Percentiles rank a stretch among this genome's conserved stretches.
These are phyloP conservation scores for Annulohypoxylon truncatum DNA, from an alignment of 2,329 filamentous ascomycete genomes.

Conservation along the genomic window DNA sequence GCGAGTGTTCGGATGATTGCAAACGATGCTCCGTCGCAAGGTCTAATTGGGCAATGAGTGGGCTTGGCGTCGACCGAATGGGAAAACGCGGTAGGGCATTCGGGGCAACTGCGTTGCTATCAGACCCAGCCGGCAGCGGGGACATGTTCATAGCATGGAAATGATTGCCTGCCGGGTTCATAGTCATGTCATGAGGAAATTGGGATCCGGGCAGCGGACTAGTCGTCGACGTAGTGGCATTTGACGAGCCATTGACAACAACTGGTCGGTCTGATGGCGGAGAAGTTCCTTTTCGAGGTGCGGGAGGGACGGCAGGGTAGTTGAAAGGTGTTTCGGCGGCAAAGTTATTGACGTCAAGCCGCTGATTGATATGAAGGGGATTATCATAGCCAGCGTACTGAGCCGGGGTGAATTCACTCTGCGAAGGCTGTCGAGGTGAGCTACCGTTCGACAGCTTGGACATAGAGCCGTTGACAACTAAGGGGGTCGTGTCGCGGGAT, in stretches of 20 bases:
- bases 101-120: constrained; percentile 16
- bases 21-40: constrained; percentile 62
- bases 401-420: constrained; percentile 44
- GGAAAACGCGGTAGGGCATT: constrained; percentile 45
- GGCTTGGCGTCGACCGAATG: constrained; percentile 59
- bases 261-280: constrained; percentile 58
- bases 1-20: constrained; percentile 58
- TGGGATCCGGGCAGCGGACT: constrained; percentile 34
- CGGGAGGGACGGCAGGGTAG: constrained; percentile 39
- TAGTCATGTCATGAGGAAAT: constrained; percentile 48
- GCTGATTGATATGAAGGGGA: constrained; percentile 53
- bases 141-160: constrained; percentile 39
- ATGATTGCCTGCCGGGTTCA: constrained; percentile 29
- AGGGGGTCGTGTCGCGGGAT: constrained; percentile 50
- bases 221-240: constrained; percentile 19
- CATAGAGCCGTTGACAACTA: constrained; percentile 58
- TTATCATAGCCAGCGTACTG: constrained; percentile 53
- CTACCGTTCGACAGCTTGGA: constrained; percentile 47
- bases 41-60: constrained; percentile 66
- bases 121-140: constrained; percentile 43
- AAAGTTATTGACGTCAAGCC: constrained; percentile 42
- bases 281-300: constrained; percentile 43
- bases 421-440: constrained; percentile 46
- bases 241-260: constrained; percentile 56
- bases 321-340: constrained; percentile 39